Conservation (phyloP, 2,329 filamentous ascomycete genomes). For the Colletotrichum sp. region DNA sequence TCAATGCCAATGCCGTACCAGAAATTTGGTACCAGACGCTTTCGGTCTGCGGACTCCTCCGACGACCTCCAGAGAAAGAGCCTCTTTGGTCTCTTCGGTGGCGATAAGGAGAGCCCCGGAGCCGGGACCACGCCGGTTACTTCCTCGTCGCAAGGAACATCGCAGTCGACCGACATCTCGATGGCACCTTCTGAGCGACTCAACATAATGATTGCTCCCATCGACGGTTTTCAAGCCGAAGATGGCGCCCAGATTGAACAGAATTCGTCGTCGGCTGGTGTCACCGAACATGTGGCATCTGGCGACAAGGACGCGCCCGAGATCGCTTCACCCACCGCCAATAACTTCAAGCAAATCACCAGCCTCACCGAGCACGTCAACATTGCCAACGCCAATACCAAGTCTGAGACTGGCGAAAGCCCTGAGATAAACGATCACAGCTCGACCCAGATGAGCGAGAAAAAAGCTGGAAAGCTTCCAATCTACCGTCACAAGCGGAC, state of each 20-base stretch:
- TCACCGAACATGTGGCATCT: neutral
- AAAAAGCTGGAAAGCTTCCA: neutral
- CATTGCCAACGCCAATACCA: neutral
- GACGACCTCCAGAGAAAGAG: neutral
- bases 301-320: neutral
- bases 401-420: neutral
- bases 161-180: neutral
- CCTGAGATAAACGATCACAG: neutral
- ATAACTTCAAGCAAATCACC: neutral
- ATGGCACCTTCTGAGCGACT: neutral
- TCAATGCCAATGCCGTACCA: neutral
- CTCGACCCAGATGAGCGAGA: neutral
- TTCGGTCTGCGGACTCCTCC: neutral
- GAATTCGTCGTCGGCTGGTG: neutral
- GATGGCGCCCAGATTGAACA: neutral
- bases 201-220: neutral
- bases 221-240: neutral
- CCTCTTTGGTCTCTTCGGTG: constrained; percentile 2
- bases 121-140: neutral
- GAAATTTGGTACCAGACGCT: neutral
- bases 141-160: neutral
- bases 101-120: neutral
- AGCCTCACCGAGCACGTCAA: neutral
- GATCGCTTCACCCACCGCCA: neutral
- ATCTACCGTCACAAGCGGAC: constrained; percentile 10